Conservation (phyloP, 805 yeast genomes). For the Starmerella apis region DNA sequence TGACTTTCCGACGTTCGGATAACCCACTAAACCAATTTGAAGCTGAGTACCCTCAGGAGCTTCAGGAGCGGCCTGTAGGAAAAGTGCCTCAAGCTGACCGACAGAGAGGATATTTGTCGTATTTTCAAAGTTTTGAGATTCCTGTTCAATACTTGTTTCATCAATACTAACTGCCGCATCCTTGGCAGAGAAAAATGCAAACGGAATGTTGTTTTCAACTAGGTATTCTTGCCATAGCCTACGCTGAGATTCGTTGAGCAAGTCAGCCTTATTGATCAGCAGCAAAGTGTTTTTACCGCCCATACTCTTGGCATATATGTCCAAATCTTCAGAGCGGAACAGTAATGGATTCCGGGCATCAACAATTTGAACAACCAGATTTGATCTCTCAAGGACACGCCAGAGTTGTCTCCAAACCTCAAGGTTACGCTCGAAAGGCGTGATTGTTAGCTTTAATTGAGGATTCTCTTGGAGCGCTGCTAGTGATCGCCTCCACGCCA, state of each 20-base stretch:
- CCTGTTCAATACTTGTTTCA: conserved; percentile 24
- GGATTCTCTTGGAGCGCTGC: conserved; percentile 76
- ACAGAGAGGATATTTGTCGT: conserved; percentile 64
- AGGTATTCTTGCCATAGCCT: conserved; percentile 81
- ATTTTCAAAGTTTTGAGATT: conserved; percentile 24
- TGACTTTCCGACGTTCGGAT: conserved; percentile 93
- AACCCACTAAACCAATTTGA: conserved; percentile 93
- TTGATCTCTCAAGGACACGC: conserved; percentile 95
- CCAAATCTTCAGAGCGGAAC: conserved; percentile 82
- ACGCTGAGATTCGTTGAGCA: conserved; percentile 68
- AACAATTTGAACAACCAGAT: conserved; percentile 89
- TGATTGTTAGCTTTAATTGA: conserved; percentile 56
- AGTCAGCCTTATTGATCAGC: conserved; percentile 87
- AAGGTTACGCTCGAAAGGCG: conserved; percentile 93
- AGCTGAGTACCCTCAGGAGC: conserved; percentile 43
- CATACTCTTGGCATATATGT: conserved; percentile 65
- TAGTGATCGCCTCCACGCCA: conserved; percentile 86
- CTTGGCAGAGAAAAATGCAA: conserved; percentile 87
- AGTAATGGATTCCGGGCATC: conserved; percentile 92
- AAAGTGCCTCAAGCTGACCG: conserved; percentile 73
- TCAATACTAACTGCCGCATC: conserved; percentile 55
- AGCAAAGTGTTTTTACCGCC: conserved; percentile 64
- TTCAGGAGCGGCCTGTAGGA: conserved; percentile 62
- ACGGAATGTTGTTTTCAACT: conserved; percentile 54
- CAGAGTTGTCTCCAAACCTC: conserved; percentile 98